Evolutionary conservation across 495 filamentous ascomycete species (phyloP).

Genomic region (Chaetomium cochliodes): DNA sequence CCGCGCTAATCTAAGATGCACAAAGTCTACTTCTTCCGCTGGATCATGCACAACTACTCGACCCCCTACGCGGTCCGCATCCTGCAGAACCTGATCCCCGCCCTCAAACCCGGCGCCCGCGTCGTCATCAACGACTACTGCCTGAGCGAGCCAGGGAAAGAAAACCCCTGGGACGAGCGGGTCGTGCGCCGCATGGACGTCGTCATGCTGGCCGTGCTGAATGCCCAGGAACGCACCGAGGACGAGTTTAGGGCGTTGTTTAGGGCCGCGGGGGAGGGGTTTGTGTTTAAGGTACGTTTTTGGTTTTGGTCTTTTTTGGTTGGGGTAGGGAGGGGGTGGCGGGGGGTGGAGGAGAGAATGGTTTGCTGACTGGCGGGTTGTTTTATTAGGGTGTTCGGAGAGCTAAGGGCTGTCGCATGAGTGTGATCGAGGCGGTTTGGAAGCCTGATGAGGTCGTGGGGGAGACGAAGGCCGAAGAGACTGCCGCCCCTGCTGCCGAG

Average conservation of each 20-base stretch:
- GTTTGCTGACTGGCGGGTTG: no score
- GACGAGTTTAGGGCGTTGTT: conserved; percentile 52
- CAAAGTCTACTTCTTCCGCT: conserved; percentile 56
- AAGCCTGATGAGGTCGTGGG: conserved; percentile 27
- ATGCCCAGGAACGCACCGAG: conserved; percentile 54
- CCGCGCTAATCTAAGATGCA: background rate
- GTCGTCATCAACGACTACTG: conserved; percentile 56
- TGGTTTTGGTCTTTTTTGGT: conserved; percentile 5
- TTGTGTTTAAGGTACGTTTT: conserved; percentile 43
- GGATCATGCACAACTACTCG: conserved; percentile 60
- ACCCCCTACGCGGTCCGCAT: conserved; percentile 57
- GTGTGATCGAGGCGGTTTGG: conserved; percentile 54
- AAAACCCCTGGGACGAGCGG: conserved; percentile 51
- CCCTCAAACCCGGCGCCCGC: conserved; percentile 54
- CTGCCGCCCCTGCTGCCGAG: background rate
- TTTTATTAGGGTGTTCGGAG: conserved; percentile 37
- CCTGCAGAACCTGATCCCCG: conserved; percentile 53
- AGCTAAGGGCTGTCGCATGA: conserved; percentile 48
- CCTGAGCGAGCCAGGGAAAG: conserved; percentile 43
- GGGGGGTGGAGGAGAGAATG: no score
- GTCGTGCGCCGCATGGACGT: conserved; percentile 57
- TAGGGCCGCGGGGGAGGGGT: conserved; percentile 42
- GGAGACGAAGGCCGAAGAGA: conserved; percentile 7
- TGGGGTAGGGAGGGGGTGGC: background rate
- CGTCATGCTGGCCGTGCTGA: conserved; percentile 55